Evolutionary conservation across 2,329 filamentous ascomycete species (phyloP).

Genomic region (Fusarium sp.): DNA sequence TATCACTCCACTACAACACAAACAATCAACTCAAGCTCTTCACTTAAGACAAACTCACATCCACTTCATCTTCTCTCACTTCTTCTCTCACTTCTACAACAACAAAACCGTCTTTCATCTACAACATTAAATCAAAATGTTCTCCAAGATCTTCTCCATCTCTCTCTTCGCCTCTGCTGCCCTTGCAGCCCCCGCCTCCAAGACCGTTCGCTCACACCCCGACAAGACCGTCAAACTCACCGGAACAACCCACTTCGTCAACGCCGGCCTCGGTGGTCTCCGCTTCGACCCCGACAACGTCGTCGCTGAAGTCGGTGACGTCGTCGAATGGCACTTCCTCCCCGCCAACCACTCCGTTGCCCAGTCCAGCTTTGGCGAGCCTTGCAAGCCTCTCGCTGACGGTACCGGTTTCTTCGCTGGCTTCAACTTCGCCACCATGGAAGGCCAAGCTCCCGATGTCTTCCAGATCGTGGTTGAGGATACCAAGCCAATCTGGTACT

Average conservation of each 20-base stretch:
- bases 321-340: slow-evolving; percentile 67
- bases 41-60: background rate
- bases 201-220: slow-evolving; percentile 43
- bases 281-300: slow-evolving; percentile 63
- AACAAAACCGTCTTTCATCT: background rate
- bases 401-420: slow-evolving; percentile 58
- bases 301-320: slow-evolving; percentile 60
- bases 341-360: slow-evolving; percentile 63
- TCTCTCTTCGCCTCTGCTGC: slow-evolving; percentile 47
- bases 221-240: slow-evolving; percentile 53
- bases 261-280: slow-evolving; percentile 59
- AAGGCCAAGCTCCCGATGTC: slow-evolving; percentile 54
- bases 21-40: slow-evolving; percentile 6
- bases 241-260: slow-evolving; percentile 59
- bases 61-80: background rate
- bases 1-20: slow-evolving; percentile 15
- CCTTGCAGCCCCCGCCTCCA: slow-evolving; percentile 50
- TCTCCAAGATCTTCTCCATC: slow-evolving; percentile 48
- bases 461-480: slow-evolving; percentile 60
- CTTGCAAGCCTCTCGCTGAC: slow-evolving; percentile 56
- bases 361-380: slow-evolving; percentile 56
- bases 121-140: slow-evolving; percentile 45
- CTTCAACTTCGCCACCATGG: slow-evolving; percentile 55
- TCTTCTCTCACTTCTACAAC: background rate
- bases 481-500: slow-evolving; percentile 57